A percentile compares a stretch with the other conserved stretches of the same genome.
Conservation (phyloP, 2,329 filamentous ascomycete species). For the Emericellopsis atlantica region DNA sequence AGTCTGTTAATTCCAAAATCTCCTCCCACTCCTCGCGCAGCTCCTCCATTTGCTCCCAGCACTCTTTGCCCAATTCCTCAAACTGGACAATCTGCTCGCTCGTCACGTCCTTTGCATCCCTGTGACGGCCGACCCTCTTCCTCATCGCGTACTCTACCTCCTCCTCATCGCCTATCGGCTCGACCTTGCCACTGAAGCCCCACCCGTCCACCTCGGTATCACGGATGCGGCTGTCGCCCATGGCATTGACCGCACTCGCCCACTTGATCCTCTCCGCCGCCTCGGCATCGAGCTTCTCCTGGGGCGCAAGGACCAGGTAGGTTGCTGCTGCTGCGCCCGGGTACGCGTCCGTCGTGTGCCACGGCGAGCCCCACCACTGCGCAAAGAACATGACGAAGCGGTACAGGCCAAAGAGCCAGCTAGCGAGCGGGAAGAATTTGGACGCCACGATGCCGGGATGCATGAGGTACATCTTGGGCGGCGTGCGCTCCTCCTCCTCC, state of each 20-base stretch:
- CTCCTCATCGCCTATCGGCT: constrained; percentile 29
- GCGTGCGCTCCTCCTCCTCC: constrained; percentile 2
- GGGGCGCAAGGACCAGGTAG: constrained; percentile 62
- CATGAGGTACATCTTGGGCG: constrained; percentile 59
- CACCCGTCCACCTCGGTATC: constrained; percentile 79
- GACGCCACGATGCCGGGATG: constrained; percentile 86
- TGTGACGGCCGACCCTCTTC: constrained; percentile 45
- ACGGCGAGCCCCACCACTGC: constrained; percentile 72
- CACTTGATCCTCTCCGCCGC: constrained; percentile 57
- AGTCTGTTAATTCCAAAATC: constrained; percentile 8
- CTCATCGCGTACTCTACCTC: constrained; percentile 32
- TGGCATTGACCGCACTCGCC: constrained; percentile 59
- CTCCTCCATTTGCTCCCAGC: constrained; percentile 61
- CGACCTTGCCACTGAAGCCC: constrained; percentile 56
- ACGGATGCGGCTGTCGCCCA: constrained; percentile 49
- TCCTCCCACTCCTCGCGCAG: constrained; percentile 55
- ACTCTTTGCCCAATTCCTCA: constrained; percentile 43
- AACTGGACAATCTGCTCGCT: constrained; percentile 48
- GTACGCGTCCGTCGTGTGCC: constrained; percentile 73
- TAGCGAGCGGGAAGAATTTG: constrained; percentile 62
- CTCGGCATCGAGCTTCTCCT: constrained; percentile 45
- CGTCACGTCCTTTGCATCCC: constrained; percentile 44
- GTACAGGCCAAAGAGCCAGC: constrained; percentile 60
- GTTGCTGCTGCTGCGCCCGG: constrained; percentile 62
- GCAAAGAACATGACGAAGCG: constrained; percentile 54